Base-by-base conservation (phyloP, 805 yeast genomes). In the Candida namnaoensis region DNA sequence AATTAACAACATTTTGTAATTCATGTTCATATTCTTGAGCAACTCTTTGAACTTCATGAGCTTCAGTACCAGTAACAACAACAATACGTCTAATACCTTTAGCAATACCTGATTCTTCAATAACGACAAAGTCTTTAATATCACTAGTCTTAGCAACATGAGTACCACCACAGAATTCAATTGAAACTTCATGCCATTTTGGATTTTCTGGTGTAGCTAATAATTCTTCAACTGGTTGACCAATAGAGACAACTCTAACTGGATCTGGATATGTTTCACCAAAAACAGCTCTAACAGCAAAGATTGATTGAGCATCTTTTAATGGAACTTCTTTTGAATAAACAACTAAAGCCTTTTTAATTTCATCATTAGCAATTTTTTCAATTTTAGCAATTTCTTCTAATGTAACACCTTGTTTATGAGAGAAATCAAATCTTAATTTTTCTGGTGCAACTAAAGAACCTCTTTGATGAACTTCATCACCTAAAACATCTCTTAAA, bases 221-320 rank as follows among this genome's bases (percentile, higher is more conserved):
- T 51, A 93, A 69, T 12, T 84, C 93, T 25, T 85, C 88, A 36
- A 93, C 88, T 38, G 96, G 80, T 35, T 76, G 82, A 58, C 99
- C 99, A 57, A 93, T 85, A 28, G 96, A 86, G 38, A 93, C 97
- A 52, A 93, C 99, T 62, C 99, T 81, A 23, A 93, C 99, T 34
- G 99, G 99, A 60, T 93, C 97, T 36, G 99, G 99, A 60, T 93
- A 93, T 4, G 96, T 88, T 71, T 93, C 99, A 57, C 99, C 99
- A 56, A 93, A 93, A 35, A 93, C 99, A 43, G 99, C 99, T 67
- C 99, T 86, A 38, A 93, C 80, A 28, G 97, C 95, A 50, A 65
- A 68, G 52, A 93, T 90, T 38, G 74, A 66, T 55, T 75, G 79
- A 35, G 98, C 99, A 45, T 65, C 57, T 19, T 69, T 74, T 48